Evolutionary conservation across 176 grass and related monocot species (phyloP).

Genomic region (Phragmites australis): DNA sequence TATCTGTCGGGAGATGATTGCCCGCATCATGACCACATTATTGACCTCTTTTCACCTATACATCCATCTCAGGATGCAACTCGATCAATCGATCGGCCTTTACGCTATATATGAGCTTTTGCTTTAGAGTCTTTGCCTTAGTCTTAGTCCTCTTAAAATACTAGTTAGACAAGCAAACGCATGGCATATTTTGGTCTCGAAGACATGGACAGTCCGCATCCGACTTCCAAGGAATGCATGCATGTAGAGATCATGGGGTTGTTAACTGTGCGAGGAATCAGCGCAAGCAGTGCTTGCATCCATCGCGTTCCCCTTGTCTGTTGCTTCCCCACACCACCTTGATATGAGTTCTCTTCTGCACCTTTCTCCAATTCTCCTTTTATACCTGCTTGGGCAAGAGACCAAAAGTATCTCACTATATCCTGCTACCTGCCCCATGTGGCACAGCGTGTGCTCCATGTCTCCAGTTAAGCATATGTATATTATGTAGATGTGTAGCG

Average conservation of each 20-base stretch:
- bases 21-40: conserved; percentile 36
- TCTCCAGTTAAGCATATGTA: neutral
- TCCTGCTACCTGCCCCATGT: conserved; percentile 25
- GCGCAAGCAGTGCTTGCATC: neutral
- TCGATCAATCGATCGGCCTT: neutral
- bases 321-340: conserved; percentile 12
- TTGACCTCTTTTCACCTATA: neutral
- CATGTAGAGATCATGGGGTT: neutral
- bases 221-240: neutral
- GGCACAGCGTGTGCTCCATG: neutral
- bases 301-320: conserved; percentile 29
- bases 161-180: neutral
- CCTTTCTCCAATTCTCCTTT: conserved; percentile 36
- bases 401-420: neutral
- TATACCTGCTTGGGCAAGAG: neutral
- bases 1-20: neutral
- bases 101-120: too few species aligned
- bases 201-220: neutral
- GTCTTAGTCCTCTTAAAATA: neutral
- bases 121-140: too few species aligned
- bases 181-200: too few species aligned
- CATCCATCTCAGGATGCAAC: neutral
- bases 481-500: neutral
- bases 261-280: neutral
- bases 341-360: neutral